Percentiles rank a stretch among this genome's conserved stretches.
These are phyloP conservation scores for Letharia lupina DNA, from an alignment of 495 filamentous ascomycete species.

Conservation along the genomic window DNA sequence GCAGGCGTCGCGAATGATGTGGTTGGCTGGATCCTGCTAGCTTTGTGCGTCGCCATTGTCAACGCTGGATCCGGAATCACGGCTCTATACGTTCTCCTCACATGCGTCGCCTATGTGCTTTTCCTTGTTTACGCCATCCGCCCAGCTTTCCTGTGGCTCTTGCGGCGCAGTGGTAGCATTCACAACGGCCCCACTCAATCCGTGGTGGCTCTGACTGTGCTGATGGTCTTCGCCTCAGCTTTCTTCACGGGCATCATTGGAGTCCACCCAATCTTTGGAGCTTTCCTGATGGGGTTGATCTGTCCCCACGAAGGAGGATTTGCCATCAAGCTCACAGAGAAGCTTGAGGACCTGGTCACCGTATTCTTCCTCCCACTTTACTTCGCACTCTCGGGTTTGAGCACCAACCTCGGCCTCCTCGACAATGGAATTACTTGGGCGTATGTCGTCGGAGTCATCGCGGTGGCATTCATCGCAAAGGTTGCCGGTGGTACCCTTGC, in stretches of 20 bases:
- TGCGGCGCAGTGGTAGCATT: conserved; percentile 65
- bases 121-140: conserved; percentile 69
- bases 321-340: conserved; percentile 89
- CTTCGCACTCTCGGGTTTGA: conserved; percentile 86
- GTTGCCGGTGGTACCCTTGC: conserved; percentile 78
- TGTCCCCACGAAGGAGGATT: conserved; percentile 94
- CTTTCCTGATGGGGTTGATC: conserved; percentile 81
- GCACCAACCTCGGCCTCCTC: conserved; percentile 80
- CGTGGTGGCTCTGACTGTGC: conserved; percentile 72
- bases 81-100: conserved; percentile 78
- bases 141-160: conserved; percentile 67
- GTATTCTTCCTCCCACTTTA: conserved; percentile 91
- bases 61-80: conserved; percentile 80
- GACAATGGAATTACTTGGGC: conserved; percentile 80
- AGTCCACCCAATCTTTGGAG: conserved; percentile 83
- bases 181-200: conserved; percentile 87
- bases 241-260: conserved; percentile 96
- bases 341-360: conserved; percentile 86
- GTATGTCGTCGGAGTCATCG: conserved; percentile 80
- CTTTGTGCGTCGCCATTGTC: conserved; percentile 87
- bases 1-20: conserved; percentile 96
- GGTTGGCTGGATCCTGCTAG: conserved; percentile 87
- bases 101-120: conserved; percentile 64
- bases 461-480: conserved; percentile 78
- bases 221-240: conserved; percentile 72